Evolutionary conservation across 2,329 filamentous ascomycete genomes (phyloP).

Genomic region (Penicillium digitatum): DNA sequence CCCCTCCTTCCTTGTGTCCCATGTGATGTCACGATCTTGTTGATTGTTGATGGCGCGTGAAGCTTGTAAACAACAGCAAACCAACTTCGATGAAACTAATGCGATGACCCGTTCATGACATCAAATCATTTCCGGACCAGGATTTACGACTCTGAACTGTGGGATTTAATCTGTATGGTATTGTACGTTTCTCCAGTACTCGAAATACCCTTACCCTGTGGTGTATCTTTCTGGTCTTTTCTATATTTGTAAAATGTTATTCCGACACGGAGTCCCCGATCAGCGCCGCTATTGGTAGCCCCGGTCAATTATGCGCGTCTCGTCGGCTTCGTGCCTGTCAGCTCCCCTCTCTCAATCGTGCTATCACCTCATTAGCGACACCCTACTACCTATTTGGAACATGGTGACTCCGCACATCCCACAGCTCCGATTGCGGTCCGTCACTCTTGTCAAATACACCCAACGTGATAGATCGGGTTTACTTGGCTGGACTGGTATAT

Average conservation of each 20-base stretch:
- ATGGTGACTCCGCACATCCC: neutral
- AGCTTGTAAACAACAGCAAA: conserved; percentile 23
- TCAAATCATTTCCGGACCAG: conserved; percentile 5
- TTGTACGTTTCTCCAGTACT: conserved; percentile 9
- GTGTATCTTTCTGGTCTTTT: neutral
- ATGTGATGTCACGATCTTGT: conserved; percentile 21
- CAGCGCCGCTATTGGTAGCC: conserved; percentile 24
- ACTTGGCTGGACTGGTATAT: neutral
- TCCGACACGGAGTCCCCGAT: conserved; percentile 17
- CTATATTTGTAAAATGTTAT: conserved; percentile 14
- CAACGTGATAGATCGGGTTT: conserved; percentile 1
- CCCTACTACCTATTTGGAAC: conserved; percentile 2
- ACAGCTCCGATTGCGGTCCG: neutral
- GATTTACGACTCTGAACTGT: neutral
- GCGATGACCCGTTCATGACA: conserved; percentile 27
- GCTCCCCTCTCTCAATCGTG: neutral
- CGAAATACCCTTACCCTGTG: conserved; percentile 19
- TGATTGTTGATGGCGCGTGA: conserved; percentile 7
- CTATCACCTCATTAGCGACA: conserved; percentile 5
- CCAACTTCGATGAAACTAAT: conserved; percentile 18
- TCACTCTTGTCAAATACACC: neutral
- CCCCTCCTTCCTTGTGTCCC: neutral
- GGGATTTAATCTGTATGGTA: neutral
- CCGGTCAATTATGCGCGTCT: conserved; percentile 13
- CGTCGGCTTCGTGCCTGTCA: conserved; percentile 23